These are phyloP conservation scores for Blastobotrys attinorum DNA, from an alignment of 805 yeast genomes.

Conservation along the genomic window DNA sequence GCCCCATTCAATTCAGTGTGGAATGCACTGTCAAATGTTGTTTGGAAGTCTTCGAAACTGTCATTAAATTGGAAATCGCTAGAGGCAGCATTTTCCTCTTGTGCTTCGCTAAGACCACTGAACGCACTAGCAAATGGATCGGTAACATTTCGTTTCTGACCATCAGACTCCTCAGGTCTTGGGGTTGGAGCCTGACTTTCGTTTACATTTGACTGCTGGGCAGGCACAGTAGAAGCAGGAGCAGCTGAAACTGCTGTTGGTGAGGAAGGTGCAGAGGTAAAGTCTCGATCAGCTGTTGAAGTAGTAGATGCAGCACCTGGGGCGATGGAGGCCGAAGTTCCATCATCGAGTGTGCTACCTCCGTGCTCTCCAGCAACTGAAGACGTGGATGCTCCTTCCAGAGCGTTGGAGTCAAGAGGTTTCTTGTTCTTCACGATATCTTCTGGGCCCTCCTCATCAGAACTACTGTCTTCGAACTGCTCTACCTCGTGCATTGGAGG, in stretches of 20 bases:
- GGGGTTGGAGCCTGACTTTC: slow-evolving; percentile 1
- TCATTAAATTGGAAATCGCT: slow-evolving; percentile 14
- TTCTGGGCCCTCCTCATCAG: slow-evolving; percentile 25
- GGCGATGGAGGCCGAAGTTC: neutral
- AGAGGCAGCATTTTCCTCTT: slow-evolving; percentile 25
- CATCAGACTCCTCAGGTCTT: neutral
- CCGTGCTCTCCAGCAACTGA: neutral
- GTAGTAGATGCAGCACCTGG: neutral
- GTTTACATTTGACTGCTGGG: neutral
- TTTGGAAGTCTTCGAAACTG: slow-evolving; percentile 15
- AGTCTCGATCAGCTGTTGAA: neutral
- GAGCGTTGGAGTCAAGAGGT: slow-evolving; percentile 9
- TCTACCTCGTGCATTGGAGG: slow-evolving; percentile 23
- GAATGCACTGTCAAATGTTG: slow-evolving; percentile 15
- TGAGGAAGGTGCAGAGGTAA: slow-evolving; percentile 33
- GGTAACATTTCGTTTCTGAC: slow-evolving; percentile 10
- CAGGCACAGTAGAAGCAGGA: slow-evolving; percentile 7
- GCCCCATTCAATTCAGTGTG: neutral
- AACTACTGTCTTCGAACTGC: slow-evolving; percentile 17
- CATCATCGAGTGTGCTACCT: neutral
- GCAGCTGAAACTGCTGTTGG: too few species aligned
- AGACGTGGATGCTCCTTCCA: neutral
- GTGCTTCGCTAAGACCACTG: slow-evolving; percentile 38
- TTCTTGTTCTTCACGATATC: slow-evolving; percentile 10
- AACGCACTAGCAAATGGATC: slow-evolving; percentile 38